Base-by-base conservation (phyloP, 2,329 filamentous ascomycete genomes). In the Clarireedia homoeocarpa region DNA sequence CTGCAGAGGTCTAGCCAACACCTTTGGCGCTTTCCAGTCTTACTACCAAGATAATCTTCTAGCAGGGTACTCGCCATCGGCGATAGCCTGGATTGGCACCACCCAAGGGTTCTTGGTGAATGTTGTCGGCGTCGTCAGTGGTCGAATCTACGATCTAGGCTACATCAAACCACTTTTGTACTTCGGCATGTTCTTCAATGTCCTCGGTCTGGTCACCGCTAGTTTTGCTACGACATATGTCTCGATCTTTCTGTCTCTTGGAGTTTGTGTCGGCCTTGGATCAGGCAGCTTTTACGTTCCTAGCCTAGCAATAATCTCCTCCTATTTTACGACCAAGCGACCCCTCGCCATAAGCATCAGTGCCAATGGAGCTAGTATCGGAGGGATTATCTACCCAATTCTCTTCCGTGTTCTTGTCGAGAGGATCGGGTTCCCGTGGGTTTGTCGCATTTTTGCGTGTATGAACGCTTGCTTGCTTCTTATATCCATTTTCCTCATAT, bases 331-430 rank as follows among this genome's bases (percentile, higher is more conserved):
- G 3, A 73, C 71, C 56, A 69, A 71, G 38, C 71, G 76, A 30
- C 71, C 71, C 6, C 66, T 73, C 4, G 76, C 76, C 6, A 66
- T 75, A 48, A 77, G 77, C 3, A 67, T 76, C 36, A 71, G 73
- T 63, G 71, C 69, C 2, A 56, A 62, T 6, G 73, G 73, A 0
- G 65, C 59, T 6, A 74, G 72, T 15, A 61, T 78, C 3, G 42
- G 42, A 10, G 76, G 77, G n/a, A 76, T 84, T 27, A 74, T 83
- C 39, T 77, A 82, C 51, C 81, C 81, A 0, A 81, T 83, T 62
- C 79, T 55, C 23, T 49, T 55, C 17, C 26, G 44, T 14, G 44
- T 44, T n/a, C 30, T 55, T 39, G 17, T 20, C 4, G 44, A 17
- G 14, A 15, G 20, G 12, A 40, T 81, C 49, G 76, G 79, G 44